Base-by-base conservation (phyloP, 352 stramenopile genomes). In the Peronospora farinosa region DNA sequence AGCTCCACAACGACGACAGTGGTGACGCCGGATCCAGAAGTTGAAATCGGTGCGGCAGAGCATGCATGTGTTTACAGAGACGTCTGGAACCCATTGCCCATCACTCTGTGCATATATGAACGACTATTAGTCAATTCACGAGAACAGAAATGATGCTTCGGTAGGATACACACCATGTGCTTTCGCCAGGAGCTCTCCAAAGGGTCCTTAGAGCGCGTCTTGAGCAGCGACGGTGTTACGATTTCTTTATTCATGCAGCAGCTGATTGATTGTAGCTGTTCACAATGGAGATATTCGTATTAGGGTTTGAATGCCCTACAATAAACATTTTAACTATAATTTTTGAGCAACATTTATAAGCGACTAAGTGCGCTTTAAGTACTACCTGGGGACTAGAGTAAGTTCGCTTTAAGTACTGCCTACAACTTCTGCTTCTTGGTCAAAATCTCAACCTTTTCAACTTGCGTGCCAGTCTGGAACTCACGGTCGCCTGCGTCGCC, bases 1-100 rank as follows among this genome's bases (percentile, higher is more conserved):
- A 7, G 78, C 77, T 9, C 85, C 85, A 31, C 85, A 95, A n/a
- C 79, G 79, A 5, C 85, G 82, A 54, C 85, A 95, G 58, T 95
- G 85, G 65, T 95, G 85, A 54, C 86, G 86, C 25, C 85, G 80
- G 49, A 78, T 88, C 79, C 81, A 89, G 49, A 89, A 92, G 28
- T 71, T 73, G 49, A 95, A 95, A 51, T 92, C 84, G 28, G 51
- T 47, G 43, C 81, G 76, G 62, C 85, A 95, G 25, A 88, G 61
- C 79, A 94, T 92, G 69, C 85, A 95, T 19, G 72, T 55, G 50
- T 62, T 66, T 37, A 87, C 81, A 0, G 76, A 85, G 21, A 92
- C 69, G 49, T 95, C 85, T 7, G 75, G 77, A 21, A 91, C 78
- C 85, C 85, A 95, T 40, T 91, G 78, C 0, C 82, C 80, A 46